These are phyloP conservation scores for Monascus ruber DNA, from an alignment of 2,329 filamentous ascomycete genomes.

Conservation along the genomic window DNA sequence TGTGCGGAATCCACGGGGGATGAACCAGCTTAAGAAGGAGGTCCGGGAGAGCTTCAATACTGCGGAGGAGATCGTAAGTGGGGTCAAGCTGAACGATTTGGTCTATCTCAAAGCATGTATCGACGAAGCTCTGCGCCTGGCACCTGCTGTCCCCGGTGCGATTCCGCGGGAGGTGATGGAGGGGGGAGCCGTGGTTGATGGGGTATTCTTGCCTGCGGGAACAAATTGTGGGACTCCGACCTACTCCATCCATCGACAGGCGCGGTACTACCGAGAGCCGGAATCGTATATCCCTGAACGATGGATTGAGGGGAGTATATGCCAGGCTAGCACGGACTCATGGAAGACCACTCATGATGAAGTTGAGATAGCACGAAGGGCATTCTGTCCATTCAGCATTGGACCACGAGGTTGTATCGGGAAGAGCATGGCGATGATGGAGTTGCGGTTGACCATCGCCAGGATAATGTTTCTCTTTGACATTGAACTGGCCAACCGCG, in stretches of 20 bases:
- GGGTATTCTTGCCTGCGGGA: slow-evolving; percentile 36
- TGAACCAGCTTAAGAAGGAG: slow-evolving; percentile 23
- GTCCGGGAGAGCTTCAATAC: slow-evolving; percentile 23
- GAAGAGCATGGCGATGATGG: slow-evolving; percentile 33
- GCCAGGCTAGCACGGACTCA: slow-evolving; percentile 23
- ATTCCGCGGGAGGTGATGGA: slow-evolving; percentile 27
- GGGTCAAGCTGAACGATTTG: slow-evolving; percentile 23
- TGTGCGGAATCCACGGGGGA: slow-evolving; percentile 19
- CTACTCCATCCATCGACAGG: slow-evolving; percentile 59
- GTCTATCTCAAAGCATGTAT: slow-evolving; percentile 32
- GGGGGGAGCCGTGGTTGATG: slow-evolving; percentile 26
- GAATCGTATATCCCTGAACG: slow-evolving; percentile 53
- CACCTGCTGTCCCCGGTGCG: slow-evolving; percentile 27
- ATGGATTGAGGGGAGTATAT: slow-evolving; percentile 46
- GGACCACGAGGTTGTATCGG: slow-evolving; percentile 33
- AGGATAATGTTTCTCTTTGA: slow-evolving; percentile 30
- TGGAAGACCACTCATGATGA: slow-evolving; percentile 39
- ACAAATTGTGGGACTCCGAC: slow-evolving; percentile 54
- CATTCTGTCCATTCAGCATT: slow-evolving; percentile 54
- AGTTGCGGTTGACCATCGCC: slow-evolving; percentile 29
- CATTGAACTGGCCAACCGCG: slow-evolving; percentile 22
- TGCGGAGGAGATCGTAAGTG: slow-evolving; percentile 27
- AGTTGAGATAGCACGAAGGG: slow-evolving; percentile 45
- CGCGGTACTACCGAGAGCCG: slow-evolving; percentile 49
- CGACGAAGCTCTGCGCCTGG: slow-evolving; percentile 31